phyloP scores from a whole-genome alignment of 2,329 filamentous ascomycete genomes.

The Alternaria atra region DNA sequence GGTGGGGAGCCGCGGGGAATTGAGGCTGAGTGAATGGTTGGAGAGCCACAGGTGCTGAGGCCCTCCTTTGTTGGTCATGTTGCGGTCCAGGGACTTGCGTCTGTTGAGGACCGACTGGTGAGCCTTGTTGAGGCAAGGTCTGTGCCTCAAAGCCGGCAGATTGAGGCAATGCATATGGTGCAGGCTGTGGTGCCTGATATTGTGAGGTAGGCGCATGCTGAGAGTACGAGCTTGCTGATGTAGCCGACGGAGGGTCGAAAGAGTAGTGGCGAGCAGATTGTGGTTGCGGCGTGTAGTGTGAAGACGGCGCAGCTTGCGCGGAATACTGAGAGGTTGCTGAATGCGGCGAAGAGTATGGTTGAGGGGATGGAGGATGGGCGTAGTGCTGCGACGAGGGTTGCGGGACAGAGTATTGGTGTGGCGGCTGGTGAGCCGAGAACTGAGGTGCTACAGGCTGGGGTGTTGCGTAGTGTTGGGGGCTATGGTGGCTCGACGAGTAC shows the following conservation, averaged over 20 bases:
- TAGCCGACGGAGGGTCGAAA: slow-evolving; percentile 26
- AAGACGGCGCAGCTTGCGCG: slow-evolving; percentile 25
- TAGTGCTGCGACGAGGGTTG: slow-evolving; percentile 34
- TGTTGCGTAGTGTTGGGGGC: slow-evolving; percentile 37
- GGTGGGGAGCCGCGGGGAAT: slow-evolving; percentile 35
- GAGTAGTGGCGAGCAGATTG: slow-evolving; percentile 34
- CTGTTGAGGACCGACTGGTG: slow-evolving; percentile 26
- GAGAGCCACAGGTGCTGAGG: slow-evolving; percentile 43
- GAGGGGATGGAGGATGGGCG: slow-evolving; percentile 36
- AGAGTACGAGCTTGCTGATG: slow-evolving; percentile 30
- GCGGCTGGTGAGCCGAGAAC: slow-evolving; percentile 29
- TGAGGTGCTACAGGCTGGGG: slow-evolving; percentile 29
- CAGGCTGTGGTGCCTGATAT: slow-evolving; percentile 31
- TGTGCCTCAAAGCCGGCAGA: slow-evolving; percentile 36
- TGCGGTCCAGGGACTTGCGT: slow-evolving; percentile 26
- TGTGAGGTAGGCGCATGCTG: slow-evolving; percentile 35
- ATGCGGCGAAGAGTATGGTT: slow-evolving; percentile 36
- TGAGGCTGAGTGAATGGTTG: slow-evolving; percentile 35
- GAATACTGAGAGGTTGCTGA: slow-evolving; percentile 31
- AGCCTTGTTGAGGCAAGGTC: slow-evolving; percentile 26
- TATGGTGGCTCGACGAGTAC: slow-evolving; percentile 37
- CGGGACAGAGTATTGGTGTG: slow-evolving; percentile 36
- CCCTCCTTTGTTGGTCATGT: slow-evolving; percentile 38
- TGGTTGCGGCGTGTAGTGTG: slow-evolving; percentile 32
- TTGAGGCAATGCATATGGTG: slow-evolving; percentile 39